Evolutionary conservation across 352 stramenopile species (phyloP).

Genomic region (Phytophthora pini): DNA sequence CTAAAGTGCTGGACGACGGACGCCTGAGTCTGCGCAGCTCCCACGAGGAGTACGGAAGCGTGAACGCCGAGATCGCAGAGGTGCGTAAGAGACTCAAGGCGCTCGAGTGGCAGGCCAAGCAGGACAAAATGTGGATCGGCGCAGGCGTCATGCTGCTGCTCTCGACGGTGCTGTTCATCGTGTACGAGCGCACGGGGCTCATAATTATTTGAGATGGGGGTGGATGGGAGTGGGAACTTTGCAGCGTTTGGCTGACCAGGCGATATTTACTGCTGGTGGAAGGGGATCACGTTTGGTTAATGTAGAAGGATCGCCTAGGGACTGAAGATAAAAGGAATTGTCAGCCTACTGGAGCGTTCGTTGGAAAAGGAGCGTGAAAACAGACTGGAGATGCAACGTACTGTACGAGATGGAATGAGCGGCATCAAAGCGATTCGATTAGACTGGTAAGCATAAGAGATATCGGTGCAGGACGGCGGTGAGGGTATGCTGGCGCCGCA

Average conservation of each 20-base stretch:
- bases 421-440: too few species aligned
- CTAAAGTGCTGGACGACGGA: constrained; percentile 72
- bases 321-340: too few species aligned
- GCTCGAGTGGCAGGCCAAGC: constrained; percentile 74
- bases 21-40: constrained; percentile 64
- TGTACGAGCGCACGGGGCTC: constrained; percentile 79
- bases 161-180: constrained; percentile 74
- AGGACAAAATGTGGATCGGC: constrained; percentile 83
- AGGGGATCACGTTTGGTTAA: not conserved
- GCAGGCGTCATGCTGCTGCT: constrained; percentile 65
- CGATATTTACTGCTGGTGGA: not conserved
- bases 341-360: too few species aligned
- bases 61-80: constrained; percentile 62
- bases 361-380: too few species aligned
- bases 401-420: too few species aligned
- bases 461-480: too few species aligned
- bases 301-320: too few species aligned
- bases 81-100: constrained; percentile 69
- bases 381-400: too few species aligned
- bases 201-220: constrained; percentile 55
- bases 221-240: constrained; percentile 2
- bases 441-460: too few species aligned
- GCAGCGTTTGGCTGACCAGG: not conserved
- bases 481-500: too few species aligned
- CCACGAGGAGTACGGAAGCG: constrained; percentile 63